Conservation (phyloP, 1,139 yeast genomes). For the Meyerozyma elateridarum region DNA sequence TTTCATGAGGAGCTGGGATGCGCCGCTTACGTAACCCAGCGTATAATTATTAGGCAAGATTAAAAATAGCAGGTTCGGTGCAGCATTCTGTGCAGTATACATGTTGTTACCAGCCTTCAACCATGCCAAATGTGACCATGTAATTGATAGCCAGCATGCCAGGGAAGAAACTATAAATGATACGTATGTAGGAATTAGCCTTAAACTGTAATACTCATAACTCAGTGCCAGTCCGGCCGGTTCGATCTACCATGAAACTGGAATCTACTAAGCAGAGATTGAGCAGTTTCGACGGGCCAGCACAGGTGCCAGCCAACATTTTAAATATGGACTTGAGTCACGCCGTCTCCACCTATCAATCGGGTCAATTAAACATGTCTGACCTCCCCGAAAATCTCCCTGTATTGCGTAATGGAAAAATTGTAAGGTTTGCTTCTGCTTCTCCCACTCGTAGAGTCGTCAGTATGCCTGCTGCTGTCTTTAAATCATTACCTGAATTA, state of each 20-base stretch:
- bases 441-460: constrained; percentile 16
- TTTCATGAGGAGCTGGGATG: no score
- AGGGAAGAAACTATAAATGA: constrained; percentile 2
- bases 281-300: constrained; percentile 22
- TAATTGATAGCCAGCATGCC: constrained; percentile 4
- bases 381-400: constrained; percentile 34
- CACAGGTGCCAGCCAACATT: constrained; percentile 18
- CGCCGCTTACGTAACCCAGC: no score
- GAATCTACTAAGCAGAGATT: constrained; percentile 20
- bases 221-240: no score
- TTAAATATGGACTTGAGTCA: constrained; percentile 23
- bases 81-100: not conserved
- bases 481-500: not conserved
- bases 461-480: constrained; percentile 20
- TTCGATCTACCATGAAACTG: constrained; percentile 1
- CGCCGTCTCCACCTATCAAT: constrained; percentile 28
- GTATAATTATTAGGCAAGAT: no score
- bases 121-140: constrained; percentile 1
- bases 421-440: constrained; percentile 16
- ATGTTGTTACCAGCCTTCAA: constrained; percentile 4
- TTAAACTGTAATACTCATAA: not conserved
- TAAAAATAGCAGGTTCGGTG: no score
- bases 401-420: constrained; percentile 22
- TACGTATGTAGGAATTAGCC: not conserved
- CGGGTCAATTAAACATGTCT: constrained; percentile 19